Evolutionary conservation across 1,284 basidiomycete species (phyloP).

Genomic region (Coriolopsis trogii): DNA sequence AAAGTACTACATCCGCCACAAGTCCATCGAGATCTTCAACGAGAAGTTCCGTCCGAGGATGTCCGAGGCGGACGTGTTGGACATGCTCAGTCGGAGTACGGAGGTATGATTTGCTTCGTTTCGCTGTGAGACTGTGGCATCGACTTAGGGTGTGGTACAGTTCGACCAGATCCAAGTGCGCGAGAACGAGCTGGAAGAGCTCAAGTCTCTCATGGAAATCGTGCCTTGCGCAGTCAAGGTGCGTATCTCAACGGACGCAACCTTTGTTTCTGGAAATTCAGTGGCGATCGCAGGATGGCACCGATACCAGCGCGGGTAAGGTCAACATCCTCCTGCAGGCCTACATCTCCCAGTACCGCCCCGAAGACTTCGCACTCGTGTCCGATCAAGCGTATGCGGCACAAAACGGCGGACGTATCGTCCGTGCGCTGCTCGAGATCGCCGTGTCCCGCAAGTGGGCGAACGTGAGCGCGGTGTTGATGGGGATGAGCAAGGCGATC

Average conservation of each 20-base stretch:
- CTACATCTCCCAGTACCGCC: slow-evolving; percentile 78
- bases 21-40: slow-evolving; percentile 92
- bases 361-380: slow-evolving; percentile 97
- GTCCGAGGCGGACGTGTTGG: slow-evolving; percentile 93
- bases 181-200: slow-evolving; percentile 88
- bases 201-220: slow-evolving; percentile 71
- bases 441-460: slow-evolving; percentile 94
- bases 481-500: slow-evolving; percentile 93
- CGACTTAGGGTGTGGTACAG: slow-evolving; percentile 40
- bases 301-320: slow-evolving; percentile 83
- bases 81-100: slow-evolving; percentile 87
- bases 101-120: slow-evolving; percentile 59
- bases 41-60: slow-evolving; percentile 80
- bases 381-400: slow-evolving; percentile 95
- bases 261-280: not conserved
- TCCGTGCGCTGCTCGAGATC: slow-evolving; percentile 93
- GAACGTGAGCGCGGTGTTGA: slow-evolving; percentile 76
- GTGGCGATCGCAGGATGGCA: slow-evolving; percentile 59
- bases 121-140: not conserved
- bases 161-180: slow-evolving; percentile 96
- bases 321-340: slow-evolving; percentile 96
- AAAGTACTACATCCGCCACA: slow-evolving; percentile 92
- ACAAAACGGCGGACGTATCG: slow-evolving; percentile 94
- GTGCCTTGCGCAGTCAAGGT: slow-evolving; percentile 84
- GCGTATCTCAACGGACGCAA: slow-evolving; percentile 13